These are phyloP conservation scores for Mortierella antarctica DNA, from an alignment of 192 early-diverging fungal genomes.

Conservation along the genomic window DNA sequence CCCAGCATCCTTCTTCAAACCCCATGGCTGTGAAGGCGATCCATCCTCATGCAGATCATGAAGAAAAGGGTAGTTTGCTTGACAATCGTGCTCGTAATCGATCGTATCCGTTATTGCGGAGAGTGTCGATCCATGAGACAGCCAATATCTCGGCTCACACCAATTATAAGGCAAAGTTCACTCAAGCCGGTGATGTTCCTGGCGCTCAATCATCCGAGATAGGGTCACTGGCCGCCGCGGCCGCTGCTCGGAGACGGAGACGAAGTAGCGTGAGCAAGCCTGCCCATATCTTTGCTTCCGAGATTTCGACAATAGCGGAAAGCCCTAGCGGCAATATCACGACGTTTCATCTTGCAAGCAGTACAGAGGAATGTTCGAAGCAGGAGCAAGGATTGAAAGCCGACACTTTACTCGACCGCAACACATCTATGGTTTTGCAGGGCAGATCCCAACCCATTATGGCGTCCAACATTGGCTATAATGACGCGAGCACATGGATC, in stretches of 20 bases:
- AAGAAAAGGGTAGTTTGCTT: background rate
- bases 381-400: no score
- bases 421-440: no score
- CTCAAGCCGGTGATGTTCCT: background rate
- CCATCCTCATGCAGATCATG: background rate
- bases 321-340: background rate
- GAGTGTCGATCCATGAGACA: conserved; percentile 30
- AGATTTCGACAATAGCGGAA: no score
- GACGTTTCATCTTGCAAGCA: background rate
- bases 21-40: no score
- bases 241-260: conserved; percentile 12
- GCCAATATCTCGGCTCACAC: background rate
- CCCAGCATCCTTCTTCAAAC: no score
- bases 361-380: no score
- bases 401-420: no score
- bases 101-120: conserved; percentile 18
- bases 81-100: background rate
- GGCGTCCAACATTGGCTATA: no score
- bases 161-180: conserved; percentile 6
- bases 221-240: background rate
- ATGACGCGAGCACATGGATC: no score
- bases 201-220: background rate
- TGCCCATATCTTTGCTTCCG: background rate
- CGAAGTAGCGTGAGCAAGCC: conserved; percentile 11
- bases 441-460: no score